Conservation (phyloP, 106 monocot genomes). For the Triglochin maritima region DNA sequence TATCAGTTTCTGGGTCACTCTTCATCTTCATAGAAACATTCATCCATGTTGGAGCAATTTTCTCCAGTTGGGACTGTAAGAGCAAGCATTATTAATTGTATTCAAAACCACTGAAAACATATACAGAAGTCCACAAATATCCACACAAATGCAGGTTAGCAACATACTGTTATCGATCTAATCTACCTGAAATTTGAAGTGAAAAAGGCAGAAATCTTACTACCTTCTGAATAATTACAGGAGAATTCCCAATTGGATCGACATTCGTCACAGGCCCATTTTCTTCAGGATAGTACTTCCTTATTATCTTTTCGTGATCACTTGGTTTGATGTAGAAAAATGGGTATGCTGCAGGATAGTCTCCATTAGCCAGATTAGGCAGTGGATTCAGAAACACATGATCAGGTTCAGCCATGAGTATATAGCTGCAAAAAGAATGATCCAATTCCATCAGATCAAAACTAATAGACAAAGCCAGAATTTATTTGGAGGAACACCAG, state of each 20-base stretch:
- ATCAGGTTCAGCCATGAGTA: constrained; percentile 92
- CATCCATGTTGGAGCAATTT: constrained; percentile 98
- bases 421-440: constrained; percentile 37
- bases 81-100: neutral
- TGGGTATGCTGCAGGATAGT: constrained; percentile 54
- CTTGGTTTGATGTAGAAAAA: constrained; percentile 88
- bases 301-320: constrained; percentile 47
- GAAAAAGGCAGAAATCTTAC: too few species aligned
- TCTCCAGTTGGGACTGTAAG: constrained; percentile 62
- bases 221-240: constrained; percentile 88
- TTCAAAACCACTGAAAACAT: too few species aligned
- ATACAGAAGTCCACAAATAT: too few species aligned
- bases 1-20: constrained; percentile 72
- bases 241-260: constrained; percentile 83
- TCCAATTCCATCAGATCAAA: neutral
- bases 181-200: too few species aligned
- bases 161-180: too few species aligned
- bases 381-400: constrained; percentile 77
- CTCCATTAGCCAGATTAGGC: constrained; percentile 61
- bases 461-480: neutral
- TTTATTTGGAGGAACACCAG: neutral
- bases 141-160: too few species aligned
- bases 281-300: constrained; percentile 75
- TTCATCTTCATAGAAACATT: constrained; percentile 94
- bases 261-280: constrained; percentile 59